phyloP scores from a whole-genome alignment of 31 red algal species.

The Odonthalia washingtoniensis region DNA sequence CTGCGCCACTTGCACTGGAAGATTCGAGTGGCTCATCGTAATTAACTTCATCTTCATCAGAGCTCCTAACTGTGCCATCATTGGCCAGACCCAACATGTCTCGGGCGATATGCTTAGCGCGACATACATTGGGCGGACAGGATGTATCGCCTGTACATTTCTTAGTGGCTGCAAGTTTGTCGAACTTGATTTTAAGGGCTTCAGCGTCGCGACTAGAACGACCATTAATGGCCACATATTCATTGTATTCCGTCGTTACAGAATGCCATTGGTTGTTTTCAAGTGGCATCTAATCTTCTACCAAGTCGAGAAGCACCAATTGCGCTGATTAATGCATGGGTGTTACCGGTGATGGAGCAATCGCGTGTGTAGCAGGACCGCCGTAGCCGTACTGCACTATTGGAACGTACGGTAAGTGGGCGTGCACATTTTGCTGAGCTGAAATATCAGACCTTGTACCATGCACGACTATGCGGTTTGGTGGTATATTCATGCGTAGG shows the following conservation, averaged over 20 bases:
- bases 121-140: neutral
- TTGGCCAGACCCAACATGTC: slow-evolving; percentile 11
- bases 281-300: neutral
- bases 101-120: neutral
- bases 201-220: neutral
- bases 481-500: too few species aligned
- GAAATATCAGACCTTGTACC: too few species aligned
- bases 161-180: neutral
- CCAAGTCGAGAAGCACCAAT: slow-evolving; percentile 10
- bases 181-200: slow-evolving; percentile 16
- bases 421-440: too few species aligned
- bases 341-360: too few species aligned
- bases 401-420: too few species aligned
- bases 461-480: too few species aligned
- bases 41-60: too few species aligned
- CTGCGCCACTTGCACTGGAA: too few species aligned
- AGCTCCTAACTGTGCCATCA: too few species aligned
- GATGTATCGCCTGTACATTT: neutral
- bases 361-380: too few species aligned
- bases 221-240: neutral
- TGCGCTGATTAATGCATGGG: neutral
- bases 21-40: too few species aligned
- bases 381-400: too few species aligned
- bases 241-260: neutral
- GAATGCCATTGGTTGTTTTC: neutral